Conservation (phyloP, 2,329 filamentous ascomycete species). For the Helicocarpus griseus region DNA sequence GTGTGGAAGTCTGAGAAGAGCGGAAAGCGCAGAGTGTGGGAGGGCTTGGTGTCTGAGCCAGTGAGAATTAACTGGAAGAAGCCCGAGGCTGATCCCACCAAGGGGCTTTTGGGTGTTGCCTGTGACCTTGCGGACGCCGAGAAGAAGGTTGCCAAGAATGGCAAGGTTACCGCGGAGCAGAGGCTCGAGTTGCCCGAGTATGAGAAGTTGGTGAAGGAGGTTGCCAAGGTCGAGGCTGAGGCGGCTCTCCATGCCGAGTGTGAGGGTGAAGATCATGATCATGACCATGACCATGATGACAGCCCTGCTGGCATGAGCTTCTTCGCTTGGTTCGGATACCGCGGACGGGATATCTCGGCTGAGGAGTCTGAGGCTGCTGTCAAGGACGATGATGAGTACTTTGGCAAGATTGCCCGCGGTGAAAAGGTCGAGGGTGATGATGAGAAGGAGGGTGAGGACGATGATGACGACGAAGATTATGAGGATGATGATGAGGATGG, state of each 20-base stretch:
- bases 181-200: constrained; percentile 44
- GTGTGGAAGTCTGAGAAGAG: constrained; percentile 31
- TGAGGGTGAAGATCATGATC: constrained; percentile 25
- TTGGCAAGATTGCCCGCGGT: constrained; percentile 39
- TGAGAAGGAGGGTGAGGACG: constrained; percentile 36
- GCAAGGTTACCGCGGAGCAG: constrained; percentile 34
- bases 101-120: constrained; percentile 66
- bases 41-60: constrained; percentile 76
- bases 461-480: constrained; percentile 47
- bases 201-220: constrained; percentile 44
- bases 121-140: constrained; percentile 59
- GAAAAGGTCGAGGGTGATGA: constrained; percentile 42
- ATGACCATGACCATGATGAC: constrained; percentile 32
- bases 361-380: constrained; percentile 59
- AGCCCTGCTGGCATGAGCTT: constrained; percentile 63
- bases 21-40: constrained; percentile 49
- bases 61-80: constrained; percentile 88
- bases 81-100: constrained; percentile 72
- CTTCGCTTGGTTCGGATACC: constrained; percentile 83
- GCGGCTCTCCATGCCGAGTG: not conserved
- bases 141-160: constrained; percentile 36
- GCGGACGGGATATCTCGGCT: constrained; percentile 57
- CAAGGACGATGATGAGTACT: constrained; percentile 52
- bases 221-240: constrained; percentile 28
- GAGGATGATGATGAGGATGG: constrained; percentile 54